These are phyloP conservation scores for Cryptomeria japonica DNA, from an alignment of 75 land plant genomes.

Conservation along the genomic window DNA sequence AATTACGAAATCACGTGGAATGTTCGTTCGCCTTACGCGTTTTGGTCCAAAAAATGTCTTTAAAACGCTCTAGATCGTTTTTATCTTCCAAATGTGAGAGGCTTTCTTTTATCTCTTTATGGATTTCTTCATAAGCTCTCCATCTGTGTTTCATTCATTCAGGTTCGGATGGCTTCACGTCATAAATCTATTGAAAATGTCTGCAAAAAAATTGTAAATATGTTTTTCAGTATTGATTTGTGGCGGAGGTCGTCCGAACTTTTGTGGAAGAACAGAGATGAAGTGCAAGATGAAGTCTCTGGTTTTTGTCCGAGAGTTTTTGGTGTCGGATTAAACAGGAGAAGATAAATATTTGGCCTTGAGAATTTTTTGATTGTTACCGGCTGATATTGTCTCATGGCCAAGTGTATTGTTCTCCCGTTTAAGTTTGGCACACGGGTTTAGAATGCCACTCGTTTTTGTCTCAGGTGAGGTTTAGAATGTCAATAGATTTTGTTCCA, in stretches of 20 bases:
- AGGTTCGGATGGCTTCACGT: background rate
- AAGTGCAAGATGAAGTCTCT: background rate
- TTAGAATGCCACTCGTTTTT: no score
- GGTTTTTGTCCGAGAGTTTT: no score
- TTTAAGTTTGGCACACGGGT: background rate
- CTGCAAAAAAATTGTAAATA: background rate
- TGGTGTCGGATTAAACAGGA: background rate
- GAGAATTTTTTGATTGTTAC: background rate
- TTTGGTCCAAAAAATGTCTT: background rate
- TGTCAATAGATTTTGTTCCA: no score
- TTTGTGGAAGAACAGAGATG: background rate
- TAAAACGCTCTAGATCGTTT: background rate
- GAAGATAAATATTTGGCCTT: background rate
- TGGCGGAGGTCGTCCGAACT: background rate
- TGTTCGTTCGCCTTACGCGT: background rate
- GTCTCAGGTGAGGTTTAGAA: background rate
- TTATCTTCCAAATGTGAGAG: background rate
- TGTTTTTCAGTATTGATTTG: background rate
- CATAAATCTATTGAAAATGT: background rate
- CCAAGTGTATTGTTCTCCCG: background rate
- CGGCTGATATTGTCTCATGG: background rate
- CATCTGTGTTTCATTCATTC: background rate
- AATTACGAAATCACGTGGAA: background rate
- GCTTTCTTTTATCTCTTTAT: no score
- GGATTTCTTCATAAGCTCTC: background rate